Conservation (phyloP, 176 grass and related monocot genomes). For the Triticum timopheevii region DNA sequence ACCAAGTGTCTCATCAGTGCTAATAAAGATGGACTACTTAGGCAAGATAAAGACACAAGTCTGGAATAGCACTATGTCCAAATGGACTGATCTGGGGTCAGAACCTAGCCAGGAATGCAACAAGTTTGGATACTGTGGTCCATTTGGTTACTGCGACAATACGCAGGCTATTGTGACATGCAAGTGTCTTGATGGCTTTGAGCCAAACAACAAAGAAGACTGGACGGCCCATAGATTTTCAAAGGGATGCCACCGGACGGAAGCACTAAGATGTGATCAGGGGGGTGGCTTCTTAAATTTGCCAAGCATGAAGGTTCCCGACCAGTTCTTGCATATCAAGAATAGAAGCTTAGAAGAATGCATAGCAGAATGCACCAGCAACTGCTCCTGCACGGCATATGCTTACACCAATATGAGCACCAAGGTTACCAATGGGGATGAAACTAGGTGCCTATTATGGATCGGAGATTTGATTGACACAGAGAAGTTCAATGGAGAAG, state of each 20-base stretch:
- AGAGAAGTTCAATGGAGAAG: background rate
- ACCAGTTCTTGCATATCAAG: slow-evolving; percentile 3
- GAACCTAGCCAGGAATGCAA: slow-evolving; percentile 37
- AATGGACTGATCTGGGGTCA: background rate
- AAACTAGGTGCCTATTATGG: slow-evolving; percentile 50
- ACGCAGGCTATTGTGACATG: slow-evolving; percentile 21
- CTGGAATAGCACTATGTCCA: background rate
- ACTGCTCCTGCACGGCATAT: slow-evolving; percentile 56
- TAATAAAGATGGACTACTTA: slow-evolving; percentile 12
- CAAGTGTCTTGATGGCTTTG: slow-evolving; percentile 46
- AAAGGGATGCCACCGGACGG: slow-evolving; percentile 35
- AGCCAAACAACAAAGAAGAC: slow-evolving; percentile 18
- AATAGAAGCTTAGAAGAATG: slow-evolving; percentile 28
- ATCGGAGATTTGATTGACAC: slow-evolving; percentile 40
- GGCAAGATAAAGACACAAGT: background rate
- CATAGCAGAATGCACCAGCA: slow-evolving; percentile 28
- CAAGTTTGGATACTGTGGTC: slow-evolving; percentile 29
- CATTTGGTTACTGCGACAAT: slow-evolving; percentile 40
- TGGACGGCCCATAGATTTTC: background rate
- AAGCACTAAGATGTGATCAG: slow-evolving; percentile 21
- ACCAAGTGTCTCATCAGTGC: background rate
- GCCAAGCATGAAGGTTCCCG: slow-evolving; percentile 35
- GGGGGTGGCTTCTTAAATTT: slow-evolving; percentile 17
- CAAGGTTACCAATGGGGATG: background rate
- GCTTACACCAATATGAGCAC: slow-evolving; percentile 18